A percentile compares a stretch with the other conserved stretches of the same genome.
Evolutionary conservation across 1,284 basidiomycete genomes (phyloP).

Genomic region (Stereum hirsutum): DNA sequence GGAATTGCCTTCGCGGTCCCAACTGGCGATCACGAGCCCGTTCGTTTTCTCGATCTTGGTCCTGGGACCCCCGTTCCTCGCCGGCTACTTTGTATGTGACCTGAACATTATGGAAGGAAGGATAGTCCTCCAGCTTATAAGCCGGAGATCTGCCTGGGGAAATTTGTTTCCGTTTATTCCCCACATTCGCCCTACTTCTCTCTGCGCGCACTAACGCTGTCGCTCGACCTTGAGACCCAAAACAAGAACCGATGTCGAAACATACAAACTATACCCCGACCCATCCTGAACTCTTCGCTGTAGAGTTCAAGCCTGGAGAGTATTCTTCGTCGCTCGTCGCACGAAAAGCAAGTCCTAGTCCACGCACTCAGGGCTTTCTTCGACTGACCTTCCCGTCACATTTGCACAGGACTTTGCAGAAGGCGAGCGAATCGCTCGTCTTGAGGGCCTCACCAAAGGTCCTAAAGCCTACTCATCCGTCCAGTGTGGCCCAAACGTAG

Average conservation of each 20-base stretch:
- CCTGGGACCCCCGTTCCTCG: too few species aligned
- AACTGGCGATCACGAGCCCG: not conserved
- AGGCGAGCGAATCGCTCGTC: constrained; percentile 22
- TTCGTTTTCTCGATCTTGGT: too few species aligned
- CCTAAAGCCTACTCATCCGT: constrained; percentile 30
- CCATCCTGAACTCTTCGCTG: constrained; percentile 11
- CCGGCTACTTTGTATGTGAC: not conserved
- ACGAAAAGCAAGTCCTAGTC: constrained; percentile 3
- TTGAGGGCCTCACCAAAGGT: constrained; percentile 20
- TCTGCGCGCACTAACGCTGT: not conserved
- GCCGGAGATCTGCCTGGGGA: not conserved
- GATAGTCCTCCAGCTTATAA: not conserved
- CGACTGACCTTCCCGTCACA: not conserved
- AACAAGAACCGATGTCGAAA: not conserved
- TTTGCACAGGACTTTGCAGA: constrained; percentile 20
- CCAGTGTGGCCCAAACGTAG: constrained; percentile 28
- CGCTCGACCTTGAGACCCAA: not conserved
- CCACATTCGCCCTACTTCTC: not conserved
- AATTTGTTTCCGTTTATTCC: not conserved
- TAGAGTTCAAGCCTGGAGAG: constrained; percentile 9
- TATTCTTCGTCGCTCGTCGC: constrained; percentile 10
- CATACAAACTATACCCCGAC: constrained; percentile 8
- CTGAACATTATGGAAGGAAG: not conserved
- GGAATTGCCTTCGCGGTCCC: not conserved
- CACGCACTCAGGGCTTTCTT: not conserved